A percentile compares a stretch with the other conserved stretches of the same genome.
Conservation (phyloP, 1,284 basidiomycete species). For the Singerocomus rubriflavus region DNA sequence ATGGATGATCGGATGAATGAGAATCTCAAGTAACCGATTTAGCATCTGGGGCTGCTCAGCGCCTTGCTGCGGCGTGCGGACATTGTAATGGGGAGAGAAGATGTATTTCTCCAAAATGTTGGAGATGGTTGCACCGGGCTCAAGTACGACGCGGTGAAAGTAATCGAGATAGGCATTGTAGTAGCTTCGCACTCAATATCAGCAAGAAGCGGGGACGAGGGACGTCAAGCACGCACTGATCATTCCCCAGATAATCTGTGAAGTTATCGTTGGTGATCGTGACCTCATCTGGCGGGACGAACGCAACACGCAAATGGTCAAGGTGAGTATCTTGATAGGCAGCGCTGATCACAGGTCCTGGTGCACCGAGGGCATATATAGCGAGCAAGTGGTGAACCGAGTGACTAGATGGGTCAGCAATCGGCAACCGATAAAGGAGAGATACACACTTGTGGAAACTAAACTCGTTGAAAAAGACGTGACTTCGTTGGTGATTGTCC, state of each 20-base stretch:
- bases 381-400: slow-evolving; percentile 40
- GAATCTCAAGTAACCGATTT: slow-evolving; percentile 53
- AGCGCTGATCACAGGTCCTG: slow-evolving; percentile 36
- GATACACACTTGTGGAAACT: slow-evolving; percentile 54
- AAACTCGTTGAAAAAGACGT: slow-evolving; percentile 60
- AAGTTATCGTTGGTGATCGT: slow-evolving; percentile 40
- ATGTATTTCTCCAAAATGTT: slow-evolving; percentile 26
- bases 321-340: slow-evolving; percentile 36
- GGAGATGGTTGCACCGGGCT: slow-evolving; percentile 24
- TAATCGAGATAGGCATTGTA: slow-evolving; percentile 37
- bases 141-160: slow-evolving; percentile 33
- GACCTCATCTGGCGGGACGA: slow-evolving; percentile 32
- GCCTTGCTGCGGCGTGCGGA: slow-evolving; percentile 21
- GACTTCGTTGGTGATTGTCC: slow-evolving; percentile 56
- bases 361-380: slow-evolving; percentile 42
- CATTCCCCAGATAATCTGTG: slow-evolving; percentile 40
- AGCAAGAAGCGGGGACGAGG: neutral
- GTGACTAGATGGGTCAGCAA: slow-evolving; percentile 32
- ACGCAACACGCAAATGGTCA: slow-evolving; percentile 35
- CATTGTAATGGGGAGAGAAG: slow-evolving; percentile 27
- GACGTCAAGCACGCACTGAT: slow-evolving; percentile 29
- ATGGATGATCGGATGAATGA: slow-evolving; percentile 67
- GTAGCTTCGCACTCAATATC: slow-evolving; percentile 23
- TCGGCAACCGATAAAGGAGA: neutral
- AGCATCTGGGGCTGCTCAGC: slow-evolving; percentile 53